phyloP scores from a whole-genome alignment of 2,329 filamentous ascomycete genomes.

The Fusarium brevicatenulatum region DNA sequence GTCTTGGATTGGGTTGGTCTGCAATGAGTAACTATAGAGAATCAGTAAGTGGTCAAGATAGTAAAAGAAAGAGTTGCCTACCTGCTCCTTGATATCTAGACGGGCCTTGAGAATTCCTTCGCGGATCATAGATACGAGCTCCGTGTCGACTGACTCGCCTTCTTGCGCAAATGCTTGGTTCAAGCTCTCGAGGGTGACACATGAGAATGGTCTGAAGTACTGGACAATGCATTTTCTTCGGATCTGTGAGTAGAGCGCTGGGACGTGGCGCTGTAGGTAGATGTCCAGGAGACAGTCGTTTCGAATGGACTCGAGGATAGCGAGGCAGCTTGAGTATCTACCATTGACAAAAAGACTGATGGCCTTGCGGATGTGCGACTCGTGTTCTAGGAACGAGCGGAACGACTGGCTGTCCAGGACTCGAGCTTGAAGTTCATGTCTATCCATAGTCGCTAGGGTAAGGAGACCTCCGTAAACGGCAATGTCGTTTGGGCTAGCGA shows the following conservation, averaged over 20 bases:
- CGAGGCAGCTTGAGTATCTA: slow-evolving; percentile 86
- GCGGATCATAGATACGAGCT: slow-evolving; percentile 83
- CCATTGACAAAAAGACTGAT: slow-evolving; percentile 90
- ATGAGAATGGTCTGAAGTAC: slow-evolving; percentile 90
- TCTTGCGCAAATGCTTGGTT: slow-evolving; percentile 77
- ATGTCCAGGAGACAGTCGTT: slow-evolving; percentile 91
- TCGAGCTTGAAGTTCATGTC: slow-evolving; percentile 75
- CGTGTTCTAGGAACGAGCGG: slow-evolving; percentile 87
- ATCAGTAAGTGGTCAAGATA: slow-evolving; percentile 14
- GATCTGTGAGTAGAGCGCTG: slow-evolving; percentile 76
- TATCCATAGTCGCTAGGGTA: slow-evolving; percentile 88
- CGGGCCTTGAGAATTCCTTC: slow-evolving; percentile 77
- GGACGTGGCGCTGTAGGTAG: slow-evolving; percentile 80
- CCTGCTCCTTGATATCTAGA: slow-evolving; percentile 84
- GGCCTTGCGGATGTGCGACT: slow-evolving; percentile 92
- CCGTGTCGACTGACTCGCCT: slow-evolving; percentile 72
- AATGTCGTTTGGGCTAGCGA: slow-evolving; percentile 86
- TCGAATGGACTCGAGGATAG: slow-evolving; percentile 82
- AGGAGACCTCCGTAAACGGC: slow-evolving; percentile 92
- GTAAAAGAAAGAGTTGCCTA: slow-evolving; percentile 47
- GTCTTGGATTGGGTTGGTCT: slow-evolving; percentile 72
- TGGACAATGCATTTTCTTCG: slow-evolving; percentile 92
- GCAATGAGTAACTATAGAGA: slow-evolving; percentile 73
- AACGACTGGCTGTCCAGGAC: slow-evolving; percentile 86
- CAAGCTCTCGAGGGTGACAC: slow-evolving; percentile 83